phyloP scores from a whole-genome alignment of 768 basidiomycete genomes.

The Boletus sp. region DNA sequence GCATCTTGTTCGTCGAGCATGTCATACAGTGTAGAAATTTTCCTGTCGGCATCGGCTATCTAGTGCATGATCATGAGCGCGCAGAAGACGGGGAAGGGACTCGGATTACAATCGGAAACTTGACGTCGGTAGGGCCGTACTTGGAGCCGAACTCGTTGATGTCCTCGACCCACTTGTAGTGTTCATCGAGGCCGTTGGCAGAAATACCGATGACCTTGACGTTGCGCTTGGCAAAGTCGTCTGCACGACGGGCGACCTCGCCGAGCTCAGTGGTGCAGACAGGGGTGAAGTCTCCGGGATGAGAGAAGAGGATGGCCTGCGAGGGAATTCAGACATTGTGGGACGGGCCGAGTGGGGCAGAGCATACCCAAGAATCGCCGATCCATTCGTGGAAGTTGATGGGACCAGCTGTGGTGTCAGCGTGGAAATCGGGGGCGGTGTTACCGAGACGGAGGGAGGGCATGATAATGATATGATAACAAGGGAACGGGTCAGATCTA shows the following conservation, averaged over 20 bases:
- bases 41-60: slow-evolving; percentile 92
- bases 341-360: background rate
- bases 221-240: slow-evolving; percentile 80
- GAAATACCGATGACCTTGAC: slow-evolving; percentile 95
- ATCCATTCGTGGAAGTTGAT: slow-evolving; percentile 96
- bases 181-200: slow-evolving; percentile 83
- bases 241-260: slow-evolving; percentile 84
- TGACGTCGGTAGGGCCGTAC: slow-evolving; percentile 65
- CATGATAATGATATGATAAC: slow-evolving; percentile 26
- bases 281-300: slow-evolving; percentile 90
- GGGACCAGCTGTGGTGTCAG: slow-evolving; percentile 78
- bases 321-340: background rate
- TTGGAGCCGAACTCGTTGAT: slow-evolving; percentile 79
- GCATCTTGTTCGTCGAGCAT: slow-evolving; percentile 96
- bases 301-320: slow-evolving; percentile 90
- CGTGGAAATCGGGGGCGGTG: slow-evolving; percentile 89
- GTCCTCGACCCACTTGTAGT: slow-evolving; percentile 85
- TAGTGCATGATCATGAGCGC: slow-evolving; percentile 30
- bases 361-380: slow-evolving; percentile 76
- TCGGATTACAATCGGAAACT: slow-evolving; percentile 80
- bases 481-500: background rate
- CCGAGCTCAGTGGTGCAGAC: slow-evolving; percentile 97
- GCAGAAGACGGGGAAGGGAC: background rate
- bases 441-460: slow-evolving; percentile 75
- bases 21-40: slow-evolving; percentile 82